Percentiles rank a stretch among this genome's conserved stretches.
These are phyloP conservation scores for Lactifluus pinguis DNA, from an alignment of 768 basidiomycete genomes.

Conservation along the genomic window DNA sequence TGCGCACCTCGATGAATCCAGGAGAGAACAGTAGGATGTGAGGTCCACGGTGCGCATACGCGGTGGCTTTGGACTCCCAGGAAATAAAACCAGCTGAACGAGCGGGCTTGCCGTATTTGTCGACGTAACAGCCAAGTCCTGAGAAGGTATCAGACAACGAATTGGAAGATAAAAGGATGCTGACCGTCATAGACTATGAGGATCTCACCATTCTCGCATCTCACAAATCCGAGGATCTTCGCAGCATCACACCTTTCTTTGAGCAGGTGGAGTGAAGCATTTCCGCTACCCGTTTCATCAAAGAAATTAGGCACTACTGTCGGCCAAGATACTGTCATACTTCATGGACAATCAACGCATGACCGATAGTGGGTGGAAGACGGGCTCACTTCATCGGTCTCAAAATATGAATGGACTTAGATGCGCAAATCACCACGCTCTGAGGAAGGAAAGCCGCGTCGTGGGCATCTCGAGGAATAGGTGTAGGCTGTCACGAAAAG, in stretches of 20 bases:
- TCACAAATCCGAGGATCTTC: conserved; percentile 61
- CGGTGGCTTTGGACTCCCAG: conserved; percentile 65
- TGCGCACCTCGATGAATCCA: conserved; percentile 68
- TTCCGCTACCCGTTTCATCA: conserved; percentile 30
- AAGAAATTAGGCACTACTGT: conserved; percentile 53
- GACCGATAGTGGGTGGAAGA: neutral
- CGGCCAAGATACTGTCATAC: conserved; percentile 33
- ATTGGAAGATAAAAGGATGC: conserved; percentile 20
- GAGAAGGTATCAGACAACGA: neutral
- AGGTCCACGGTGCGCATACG: conserved; percentile 51
- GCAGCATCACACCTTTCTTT: conserved; percentile 49
- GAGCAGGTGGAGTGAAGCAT: conserved; percentile 35
- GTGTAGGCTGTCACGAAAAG: conserved; percentile 40
- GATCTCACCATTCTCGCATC: conserved; percentile 44
- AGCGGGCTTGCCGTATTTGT: conserved; percentile 55
- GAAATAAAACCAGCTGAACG: conserved; percentile 57
- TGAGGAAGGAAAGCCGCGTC: conserved; percentile 51
- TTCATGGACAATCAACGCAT: conserved; percentile 19
- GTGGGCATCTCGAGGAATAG: conserved; percentile 62
- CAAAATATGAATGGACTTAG: conserved; percentile 54
- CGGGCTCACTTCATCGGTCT: conserved; percentile 56
- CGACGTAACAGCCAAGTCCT: conserved; percentile 74
- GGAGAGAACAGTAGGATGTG: conserved; percentile 67
- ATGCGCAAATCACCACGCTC: conserved; percentile 57
- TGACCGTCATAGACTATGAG: conserved; percentile 69